These are phyloP conservation scores for Abelmoschus esculentus DNA, from an alignment of 345 rosid species.

Conservation along the genomic window DNA sequence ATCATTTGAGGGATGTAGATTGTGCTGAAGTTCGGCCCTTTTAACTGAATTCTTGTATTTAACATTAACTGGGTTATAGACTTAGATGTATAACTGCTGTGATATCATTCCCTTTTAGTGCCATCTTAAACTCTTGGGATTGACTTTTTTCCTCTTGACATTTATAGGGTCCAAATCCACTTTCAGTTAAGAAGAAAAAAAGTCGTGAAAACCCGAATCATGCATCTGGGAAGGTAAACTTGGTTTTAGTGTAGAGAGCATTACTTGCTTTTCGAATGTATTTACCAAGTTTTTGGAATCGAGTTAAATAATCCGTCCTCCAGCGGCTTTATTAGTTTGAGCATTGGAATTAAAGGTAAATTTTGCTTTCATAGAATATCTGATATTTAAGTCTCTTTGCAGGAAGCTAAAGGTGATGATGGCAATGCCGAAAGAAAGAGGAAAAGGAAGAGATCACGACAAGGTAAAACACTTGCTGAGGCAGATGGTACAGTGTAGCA, in stretches of 20 bases:
- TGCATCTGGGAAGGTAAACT: conserved; percentile 33
- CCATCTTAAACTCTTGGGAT: neutral
- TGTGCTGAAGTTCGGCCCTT: neutral
- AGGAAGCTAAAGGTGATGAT: neutral
- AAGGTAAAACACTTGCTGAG: conserved; percentile 14
- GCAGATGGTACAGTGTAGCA: neutral
- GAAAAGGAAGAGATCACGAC: conserved; percentile 18
- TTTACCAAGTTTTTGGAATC: neutral
- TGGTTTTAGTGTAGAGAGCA: neutral
- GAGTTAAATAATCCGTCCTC: neutral
- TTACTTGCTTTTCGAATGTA: neutral
- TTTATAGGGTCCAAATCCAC: conserved; percentile 84
- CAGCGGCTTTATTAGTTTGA: neutral
- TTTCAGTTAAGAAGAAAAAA: conserved; percentile 74
- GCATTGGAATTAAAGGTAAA: neutral
- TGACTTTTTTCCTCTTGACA: conserved; percentile 5
- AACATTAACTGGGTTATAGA: neutral
- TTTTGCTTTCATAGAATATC: neutral
- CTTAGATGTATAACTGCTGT: neutral
- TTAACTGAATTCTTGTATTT: neutral
- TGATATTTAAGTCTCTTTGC: neutral
- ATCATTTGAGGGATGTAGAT: neutral
- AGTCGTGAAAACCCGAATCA: conserved; percentile 23
- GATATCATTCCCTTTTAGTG: neutral
- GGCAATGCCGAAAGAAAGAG: neutral